These are phyloP conservation scores for Gliomastix tumulicola DNA, from an alignment of 2,329 filamentous ascomycete genomes.

Conservation along the genomic window DNA sequence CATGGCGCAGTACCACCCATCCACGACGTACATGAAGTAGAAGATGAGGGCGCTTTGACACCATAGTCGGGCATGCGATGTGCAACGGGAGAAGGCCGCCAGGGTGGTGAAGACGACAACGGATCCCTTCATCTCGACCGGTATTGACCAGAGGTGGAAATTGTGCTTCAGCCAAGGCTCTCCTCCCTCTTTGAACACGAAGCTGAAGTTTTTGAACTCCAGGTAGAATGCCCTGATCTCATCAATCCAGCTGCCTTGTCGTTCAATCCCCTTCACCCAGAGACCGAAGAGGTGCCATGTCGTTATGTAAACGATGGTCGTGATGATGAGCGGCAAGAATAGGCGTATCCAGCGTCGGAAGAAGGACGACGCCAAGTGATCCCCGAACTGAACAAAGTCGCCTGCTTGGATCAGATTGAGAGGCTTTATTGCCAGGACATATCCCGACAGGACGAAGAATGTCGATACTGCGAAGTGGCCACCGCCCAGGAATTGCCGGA, in stretches of 20 bases:
- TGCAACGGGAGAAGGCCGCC: slow-evolving; percentile 49
- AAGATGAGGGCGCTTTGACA: slow-evolving; percentile 44
- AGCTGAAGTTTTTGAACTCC: slow-evolving; percentile 64
- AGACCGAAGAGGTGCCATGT: slow-evolving; percentile 46
- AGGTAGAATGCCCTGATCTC: slow-evolving; percentile 43
- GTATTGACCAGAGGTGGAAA: slow-evolving; percentile 57
- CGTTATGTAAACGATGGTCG: slow-evolving; percentile 42
- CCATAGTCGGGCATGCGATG: slow-evolving; percentile 45
- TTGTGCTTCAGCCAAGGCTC: slow-evolving; percentile 46
- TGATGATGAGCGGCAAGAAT: slow-evolving; percentile 36
- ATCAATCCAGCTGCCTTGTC: slow-evolving; percentile 31
- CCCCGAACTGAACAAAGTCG: slow-evolving; percentile 30
- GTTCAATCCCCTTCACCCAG: slow-evolving; percentile 27
- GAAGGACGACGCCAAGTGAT: slow-evolving; percentile 37
- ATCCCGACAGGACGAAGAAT: slow-evolving; percentile 53
- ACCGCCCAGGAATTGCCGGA: slow-evolving; percentile 54
- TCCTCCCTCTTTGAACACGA: slow-evolving; percentile 52
- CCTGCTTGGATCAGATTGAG: slow-evolving; percentile 35
- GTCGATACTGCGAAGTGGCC: slow-evolving; percentile 52
- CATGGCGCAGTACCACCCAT: slow-evolving; percentile 55
- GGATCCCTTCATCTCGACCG: slow-evolving; percentile 57
- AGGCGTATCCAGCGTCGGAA: slow-evolving; percentile 43
- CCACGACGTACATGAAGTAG: slow-evolving; percentile 63
- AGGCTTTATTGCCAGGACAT: slow-evolving; percentile 45
- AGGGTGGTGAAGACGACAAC: slow-evolving; percentile 53